Evolutionary conservation across 2,329 filamentous ascomycete genomes (phyloP).

Genomic region (Aspergillus brasiliensis): DNA sequence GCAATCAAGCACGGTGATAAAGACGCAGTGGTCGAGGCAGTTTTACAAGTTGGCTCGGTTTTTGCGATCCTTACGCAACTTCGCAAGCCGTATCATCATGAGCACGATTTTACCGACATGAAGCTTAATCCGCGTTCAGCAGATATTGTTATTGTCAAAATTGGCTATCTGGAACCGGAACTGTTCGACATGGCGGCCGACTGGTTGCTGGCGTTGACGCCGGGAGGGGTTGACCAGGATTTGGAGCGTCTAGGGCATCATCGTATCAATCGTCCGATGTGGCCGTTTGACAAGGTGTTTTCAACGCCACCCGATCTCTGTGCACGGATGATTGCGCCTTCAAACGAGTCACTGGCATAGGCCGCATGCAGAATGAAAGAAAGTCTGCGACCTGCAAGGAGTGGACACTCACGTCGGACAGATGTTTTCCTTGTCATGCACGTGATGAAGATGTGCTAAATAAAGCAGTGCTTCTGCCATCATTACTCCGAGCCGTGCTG

Average conservation of each 20-base stretch:
- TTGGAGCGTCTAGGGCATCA: slow-evolving; percentile 52
- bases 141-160: slow-evolving; percentile 59
- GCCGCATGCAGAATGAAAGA: background rate
- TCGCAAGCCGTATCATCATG: slow-evolving; percentile 58
- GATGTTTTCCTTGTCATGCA: too few species aligned
- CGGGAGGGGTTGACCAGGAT: slow-evolving; percentile 58
- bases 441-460: too few species aligned
- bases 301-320: slow-evolving; percentile 37
- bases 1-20: slow-evolving; percentile 55
- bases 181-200: slow-evolving; percentile 56
- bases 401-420: too few species aligned
- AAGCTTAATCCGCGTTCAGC: slow-evolving; percentile 49
- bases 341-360: slow-evolving; percentile 20
- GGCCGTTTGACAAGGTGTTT: slow-evolving; percentile 47
- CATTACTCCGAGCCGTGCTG: too few species aligned
- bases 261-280: slow-evolving; percentile 54
- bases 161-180: slow-evolving; percentile 59
- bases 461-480: too few species aligned
- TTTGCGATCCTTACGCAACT: slow-evolving; percentile 56
- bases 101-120: slow-evolving; percentile 55
- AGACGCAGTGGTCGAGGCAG: slow-evolving; percentile 52
- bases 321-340: slow-evolving; percentile 40
- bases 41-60: slow-evolving; percentile 54
- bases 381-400: too few species aligned
- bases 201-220: slow-evolving; percentile 59